Evolutionary conservation across 306 rosid species (phyloP).

Genomic region (Rubus idaeus): DNA sequence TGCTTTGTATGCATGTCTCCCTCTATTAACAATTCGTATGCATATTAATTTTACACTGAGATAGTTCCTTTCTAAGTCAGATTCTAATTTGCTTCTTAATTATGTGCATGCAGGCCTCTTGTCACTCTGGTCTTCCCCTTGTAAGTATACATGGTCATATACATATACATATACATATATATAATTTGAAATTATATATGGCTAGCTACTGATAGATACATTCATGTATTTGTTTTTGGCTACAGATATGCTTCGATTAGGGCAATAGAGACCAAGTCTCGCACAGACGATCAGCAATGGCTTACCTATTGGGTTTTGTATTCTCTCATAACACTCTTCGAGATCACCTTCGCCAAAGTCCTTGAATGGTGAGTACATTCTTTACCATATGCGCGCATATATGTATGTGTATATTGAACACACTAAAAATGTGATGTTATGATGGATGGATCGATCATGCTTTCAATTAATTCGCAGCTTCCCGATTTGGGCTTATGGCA

Average conservation of each 20-base stretch:
- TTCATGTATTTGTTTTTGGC: background rate
- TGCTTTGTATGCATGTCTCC: constrained; percentile 58
- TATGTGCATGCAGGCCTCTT: constrained; percentile 68
- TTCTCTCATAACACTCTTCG: constrained; percentile 79
- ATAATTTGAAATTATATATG: no score
- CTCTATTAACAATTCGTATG: background rate
- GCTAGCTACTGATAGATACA: no score
- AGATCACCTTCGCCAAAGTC: constrained; percentile 87
- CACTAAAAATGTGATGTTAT: no score
- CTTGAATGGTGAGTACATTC: constrained; percentile 51
- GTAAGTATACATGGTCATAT: constrained; percentile 48
- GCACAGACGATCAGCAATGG: constrained; percentile 86
- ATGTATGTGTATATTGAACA: no score
- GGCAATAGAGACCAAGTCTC: constrained; percentile 86
- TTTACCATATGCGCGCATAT: background rate
- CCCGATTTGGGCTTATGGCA: constrained; percentile 79
- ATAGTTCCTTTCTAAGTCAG: background rate
- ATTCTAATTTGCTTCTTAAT: background rate
- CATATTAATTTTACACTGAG: background rate
- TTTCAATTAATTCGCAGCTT: constrained; percentile 40
- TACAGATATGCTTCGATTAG: constrained; percentile 72
- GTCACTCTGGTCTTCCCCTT: constrained; percentile 82
- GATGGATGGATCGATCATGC: no score
- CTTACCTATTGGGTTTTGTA: constrained; percentile 96
- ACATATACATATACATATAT: no score